Evolutionary conservation across 352 stramenopile species (phyloP).

Genomic region (Globisporangium irregulare): DNA sequence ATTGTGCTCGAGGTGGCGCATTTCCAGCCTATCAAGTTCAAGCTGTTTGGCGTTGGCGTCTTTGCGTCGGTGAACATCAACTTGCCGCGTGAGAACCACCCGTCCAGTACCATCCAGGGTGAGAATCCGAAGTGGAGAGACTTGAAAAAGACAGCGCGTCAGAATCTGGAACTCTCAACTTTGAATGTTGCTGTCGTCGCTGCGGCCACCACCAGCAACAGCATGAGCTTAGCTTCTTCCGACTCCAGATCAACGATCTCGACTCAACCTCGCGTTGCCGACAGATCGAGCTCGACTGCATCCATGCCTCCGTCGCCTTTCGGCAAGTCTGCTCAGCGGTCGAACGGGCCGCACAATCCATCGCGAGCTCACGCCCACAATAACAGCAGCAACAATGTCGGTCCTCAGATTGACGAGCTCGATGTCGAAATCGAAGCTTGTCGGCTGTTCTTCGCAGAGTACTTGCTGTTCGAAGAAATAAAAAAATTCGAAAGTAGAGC

Average conservation of each 20-base stretch:
- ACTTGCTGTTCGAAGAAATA: slow-evolving; percentile 58
- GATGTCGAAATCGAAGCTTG: slow-evolving; percentile 83
- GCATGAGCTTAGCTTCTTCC: slow-evolving; percentile 16
- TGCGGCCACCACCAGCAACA: slow-evolving; percentile 16
- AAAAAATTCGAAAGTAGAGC: slow-evolving; percentile 23
- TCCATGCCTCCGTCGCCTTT: slow-evolving; percentile 26
- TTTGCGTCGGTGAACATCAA: slow-evolving; percentile 89
- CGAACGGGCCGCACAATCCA: slow-evolving; percentile 22
- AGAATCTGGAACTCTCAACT: slow-evolving; percentile 34
- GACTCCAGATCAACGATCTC: slow-evolving; percentile 65
- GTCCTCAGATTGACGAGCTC: slow-evolving; percentile 48
- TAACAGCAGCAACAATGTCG: slow-evolving; percentile 8
- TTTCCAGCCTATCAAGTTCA: slow-evolving; percentile 92
- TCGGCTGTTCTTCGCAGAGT: slow-evolving; percentile 85
- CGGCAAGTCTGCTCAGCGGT: slow-evolving; percentile 16
- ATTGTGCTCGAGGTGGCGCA: slow-evolving; percentile 93
- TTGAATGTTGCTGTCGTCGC: slow-evolving; percentile 25
- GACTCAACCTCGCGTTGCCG: slow-evolving; percentile 26
- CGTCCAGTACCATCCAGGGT: slow-evolving; percentile 44
- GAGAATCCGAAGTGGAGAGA: slow-evolving; percentile 72
- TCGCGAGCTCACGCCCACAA: slow-evolving; percentile 17
- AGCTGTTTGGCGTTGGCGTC: slow-evolving; percentile 85
- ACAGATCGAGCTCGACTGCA: slow-evolving; percentile 30
- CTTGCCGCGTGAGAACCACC: slow-evolving; percentile 80
- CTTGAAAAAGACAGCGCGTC: slow-evolving; percentile 55